phyloP scores from a whole-genome alignment of 192 early-diverging fungal genomes.

The Entomortierella beljakovae region DNA sequence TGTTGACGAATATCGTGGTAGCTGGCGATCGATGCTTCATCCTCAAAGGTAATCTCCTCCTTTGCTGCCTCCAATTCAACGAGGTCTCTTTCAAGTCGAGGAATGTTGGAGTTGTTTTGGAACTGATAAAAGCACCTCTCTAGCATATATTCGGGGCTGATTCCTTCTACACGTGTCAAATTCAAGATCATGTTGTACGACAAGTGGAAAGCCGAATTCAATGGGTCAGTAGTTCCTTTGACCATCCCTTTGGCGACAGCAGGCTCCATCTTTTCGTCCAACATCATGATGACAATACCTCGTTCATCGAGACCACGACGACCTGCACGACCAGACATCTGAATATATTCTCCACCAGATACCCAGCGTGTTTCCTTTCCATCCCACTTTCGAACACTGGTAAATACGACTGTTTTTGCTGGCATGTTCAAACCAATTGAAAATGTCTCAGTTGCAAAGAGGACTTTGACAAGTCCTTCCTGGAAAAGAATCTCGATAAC shows the following conservation, averaged over 20 bases:
- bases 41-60: constrained; percentile 67
- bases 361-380: constrained; percentile 86
- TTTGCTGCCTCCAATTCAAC: constrained; percentile 63
- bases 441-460: constrained; percentile 99
- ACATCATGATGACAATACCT: constrained; percentile 97
- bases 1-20: constrained; percentile 85
- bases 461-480: constrained; percentile 95
- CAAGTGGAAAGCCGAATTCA: constrained; percentile 96
- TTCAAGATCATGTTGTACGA: constrained; percentile 98
- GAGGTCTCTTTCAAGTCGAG: constrained; percentile 77
- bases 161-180: constrained; percentile 92
- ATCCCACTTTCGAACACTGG: constrained; percentile 92
- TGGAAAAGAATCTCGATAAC: constrained; percentile 98
- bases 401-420: constrained; percentile 98
- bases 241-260: constrained; percentile 93
- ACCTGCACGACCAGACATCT: constrained; percentile 99
- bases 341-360: constrained; percentile 96
- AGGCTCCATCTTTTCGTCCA: constrained; percentile 96
- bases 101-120: constrained; percentile 88
- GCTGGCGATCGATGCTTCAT: constrained; percentile 75
- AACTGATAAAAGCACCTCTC: constrained; percentile 93
- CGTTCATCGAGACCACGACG: constrained; percentile 97
- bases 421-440: constrained; percentile 99
- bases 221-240: constrained; percentile 80
- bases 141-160: constrained; percentile 93